Percentiles rank a stretch among this genome's conserved stretches.
phyloP scores from a whole-genome alignment of 306 rosid species.

The Prunus fruticosa region DNA sequence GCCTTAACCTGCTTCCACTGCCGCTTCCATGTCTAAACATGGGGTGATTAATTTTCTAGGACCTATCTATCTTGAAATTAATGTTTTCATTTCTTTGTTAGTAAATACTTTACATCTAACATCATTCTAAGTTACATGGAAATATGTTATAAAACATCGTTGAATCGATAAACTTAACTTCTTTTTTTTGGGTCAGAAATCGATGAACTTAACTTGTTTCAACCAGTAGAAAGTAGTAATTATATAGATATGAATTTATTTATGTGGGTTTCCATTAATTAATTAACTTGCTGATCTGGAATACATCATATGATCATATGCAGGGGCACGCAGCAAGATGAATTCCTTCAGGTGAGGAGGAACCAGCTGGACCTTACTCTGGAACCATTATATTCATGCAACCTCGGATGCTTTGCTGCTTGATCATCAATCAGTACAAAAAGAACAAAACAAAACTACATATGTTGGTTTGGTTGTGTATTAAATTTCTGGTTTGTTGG shows the following conservation, averaged over 20 bases:
- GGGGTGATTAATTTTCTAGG: slow-evolving; percentile 41
- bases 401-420: slow-evolving; percentile 49
- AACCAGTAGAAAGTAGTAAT: no score
- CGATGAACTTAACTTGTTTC: no score
- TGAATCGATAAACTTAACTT: no score
- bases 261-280: no score
- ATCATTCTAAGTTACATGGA: no score
- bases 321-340: slow-evolving; percentile 46
- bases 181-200: no score
- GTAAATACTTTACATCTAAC: no score
- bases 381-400: slow-evolving; percentile 56
- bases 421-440: slow-evolving; percentile 12
- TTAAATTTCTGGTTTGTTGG: neutral
- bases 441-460: neutral
- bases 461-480: neutral
- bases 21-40: slow-evolving; percentile 61
- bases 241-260: no score
- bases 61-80: neutral
- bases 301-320: slow-evolving; percentile 4
- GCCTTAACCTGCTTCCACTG: slow-evolving; percentile 38
- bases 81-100: no score
- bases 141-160: no score
- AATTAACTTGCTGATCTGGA: neutral
- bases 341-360: slow-evolving; percentile 45
- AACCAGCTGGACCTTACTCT: slow-evolving; percentile 74